Evolutionary conservation across 2,329 filamentous ascomycete species (phyloP).

Genomic region (Lachnellula subtilissima): DNA sequence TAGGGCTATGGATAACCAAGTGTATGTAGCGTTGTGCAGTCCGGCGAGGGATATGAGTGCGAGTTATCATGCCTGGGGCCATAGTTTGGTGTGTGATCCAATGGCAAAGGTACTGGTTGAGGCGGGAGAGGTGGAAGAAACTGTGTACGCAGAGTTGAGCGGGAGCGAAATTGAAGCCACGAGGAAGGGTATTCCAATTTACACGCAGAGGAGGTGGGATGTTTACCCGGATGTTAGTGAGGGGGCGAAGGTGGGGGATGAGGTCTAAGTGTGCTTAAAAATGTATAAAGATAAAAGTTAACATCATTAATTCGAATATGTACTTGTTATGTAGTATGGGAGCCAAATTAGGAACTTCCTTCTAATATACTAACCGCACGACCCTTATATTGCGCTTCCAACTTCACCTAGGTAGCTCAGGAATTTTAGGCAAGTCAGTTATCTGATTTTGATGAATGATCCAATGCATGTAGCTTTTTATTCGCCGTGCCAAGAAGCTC

Average conservation of each 20-base stretch:
- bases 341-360: too few species aligned
- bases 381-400: too few species aligned
- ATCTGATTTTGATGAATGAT: neutral
- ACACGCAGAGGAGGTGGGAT: constrained; percentile 83
- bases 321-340: too few species aligned
- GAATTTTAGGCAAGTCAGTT: too few species aligned
- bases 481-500: neutral
- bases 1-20: constrained; percentile 86
- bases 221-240: constrained; percentile 87
- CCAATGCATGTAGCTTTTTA: neutral
- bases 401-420: too few species aligned
- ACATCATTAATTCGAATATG: neutral
- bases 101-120: constrained; percentile 77
- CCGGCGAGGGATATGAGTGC: constrained; percentile 76
- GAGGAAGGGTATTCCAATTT: constrained; percentile 78
- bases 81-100: constrained; percentile 83
- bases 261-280: neutral
- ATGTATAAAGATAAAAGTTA: neutral
- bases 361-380: too few species aligned
- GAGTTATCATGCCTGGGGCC: constrained; percentile 85
- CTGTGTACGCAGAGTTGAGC: constrained; percentile 68
- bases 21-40: constrained; percentile 89
- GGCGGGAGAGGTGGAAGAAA: constrained; percentile 72
- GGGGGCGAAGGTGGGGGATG: constrained; percentile 36
- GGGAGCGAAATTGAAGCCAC: constrained; percentile 66